phyloP scores from a whole-genome alignment of 495 filamentous ascomycete genomes.

The Aspergillus kassunensis region DNA sequence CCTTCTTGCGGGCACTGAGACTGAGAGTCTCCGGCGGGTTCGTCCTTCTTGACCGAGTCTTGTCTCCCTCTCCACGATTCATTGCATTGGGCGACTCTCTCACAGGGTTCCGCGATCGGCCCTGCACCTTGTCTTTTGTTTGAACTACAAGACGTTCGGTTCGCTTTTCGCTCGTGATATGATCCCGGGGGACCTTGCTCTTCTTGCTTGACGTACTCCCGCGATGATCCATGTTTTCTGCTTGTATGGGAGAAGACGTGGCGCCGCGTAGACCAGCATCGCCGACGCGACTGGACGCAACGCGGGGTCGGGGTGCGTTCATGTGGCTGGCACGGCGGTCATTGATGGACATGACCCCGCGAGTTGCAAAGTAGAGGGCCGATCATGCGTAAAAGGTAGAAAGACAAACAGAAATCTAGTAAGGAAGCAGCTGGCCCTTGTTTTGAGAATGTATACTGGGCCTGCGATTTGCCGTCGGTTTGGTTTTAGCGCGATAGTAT shows the following conservation, averaged over 20 bases:
- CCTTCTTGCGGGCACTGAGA: slow-evolving; percentile 33
- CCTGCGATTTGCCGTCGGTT: slow-evolving; percentile 1
- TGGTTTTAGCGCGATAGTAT: slow-evolving; percentile 8
- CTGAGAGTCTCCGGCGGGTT: slow-evolving; percentile 37
- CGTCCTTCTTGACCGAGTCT: slow-evolving; percentile 36
- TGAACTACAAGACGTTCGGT: slow-evolving; percentile 51
- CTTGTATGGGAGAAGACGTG: slow-evolving; percentile 29
- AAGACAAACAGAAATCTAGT: background rate
- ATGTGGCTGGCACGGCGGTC: slow-evolving; percentile 43
- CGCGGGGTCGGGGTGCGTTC: slow-evolving; percentile 46
- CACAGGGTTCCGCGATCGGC: slow-evolving; percentile 61
- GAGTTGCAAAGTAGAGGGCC: slow-evolving; percentile 14
- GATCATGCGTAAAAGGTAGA: slow-evolving; percentile 21
- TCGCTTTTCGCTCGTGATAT: slow-evolving; percentile 32
- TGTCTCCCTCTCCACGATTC: slow-evolving; percentile 43
- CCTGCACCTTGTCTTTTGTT: slow-evolving; percentile 59
- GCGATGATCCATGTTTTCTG: slow-evolving; percentile 34
- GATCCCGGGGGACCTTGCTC: slow-evolving; percentile 31
- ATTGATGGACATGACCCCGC: slow-evolving; percentile 44
- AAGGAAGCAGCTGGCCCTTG: background rate
- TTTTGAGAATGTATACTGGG: background rate
- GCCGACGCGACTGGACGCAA: slow-evolving; percentile 40
- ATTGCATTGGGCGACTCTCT: slow-evolving; percentile 49
- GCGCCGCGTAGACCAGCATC: slow-evolving; percentile 36
- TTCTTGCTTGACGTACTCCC: slow-evolving; percentile 36